These are phyloP conservation scores for Boletus sp. DNA, from an alignment of 1,284 basidiomycete species.

Conservation along the genomic window DNA sequence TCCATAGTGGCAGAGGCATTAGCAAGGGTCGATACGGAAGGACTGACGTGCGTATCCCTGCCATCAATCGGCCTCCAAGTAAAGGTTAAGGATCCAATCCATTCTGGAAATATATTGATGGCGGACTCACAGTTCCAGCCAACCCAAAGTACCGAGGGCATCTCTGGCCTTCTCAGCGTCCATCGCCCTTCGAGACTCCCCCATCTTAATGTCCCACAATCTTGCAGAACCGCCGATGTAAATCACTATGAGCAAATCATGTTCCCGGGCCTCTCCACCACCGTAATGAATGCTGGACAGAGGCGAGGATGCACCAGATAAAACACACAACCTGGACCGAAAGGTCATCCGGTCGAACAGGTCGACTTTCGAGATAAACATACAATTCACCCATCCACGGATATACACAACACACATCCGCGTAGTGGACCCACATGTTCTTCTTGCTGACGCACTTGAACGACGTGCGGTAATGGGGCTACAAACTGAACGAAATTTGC, in stretches of 20 bases:
- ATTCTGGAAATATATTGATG: neutral
- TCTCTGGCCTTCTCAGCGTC: slow-evolving; percentile 77
- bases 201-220: slow-evolving; percentile 86
- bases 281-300: slow-evolving; percentile 70
- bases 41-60: slow-evolving; percentile 26
- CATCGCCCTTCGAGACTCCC: slow-evolving; percentile 88
- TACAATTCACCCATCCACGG: slow-evolving; percentile 83
- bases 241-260: slow-evolving; percentile 73
- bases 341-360: neutral
- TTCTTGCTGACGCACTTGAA: slow-evolving; percentile 56
- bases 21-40: slow-evolving; percentile 33
- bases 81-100: neutral
- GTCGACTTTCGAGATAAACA: slow-evolving; percentile 34
- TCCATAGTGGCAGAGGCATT: slow-evolving; percentile 18
- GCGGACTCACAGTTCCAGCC: slow-evolving; percentile 66
- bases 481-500: slow-evolving; percentile 75
- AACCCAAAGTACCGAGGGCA: slow-evolving; percentile 68
- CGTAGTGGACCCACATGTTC: slow-evolving; percentile 63
- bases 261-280: slow-evolving; percentile 44
- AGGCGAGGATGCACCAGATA: slow-evolving; percentile 76
- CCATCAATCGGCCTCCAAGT: slow-evolving; percentile 30
- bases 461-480: slow-evolving; percentile 60
- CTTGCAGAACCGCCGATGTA: slow-evolving; percentile 82
- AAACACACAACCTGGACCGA: slow-evolving; percentile 63
- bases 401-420: slow-evolving; percentile 75